phyloP scores from a whole-genome alignment of 1,139 yeast genomes.

The Kodamaea ohmeri region DNA sequence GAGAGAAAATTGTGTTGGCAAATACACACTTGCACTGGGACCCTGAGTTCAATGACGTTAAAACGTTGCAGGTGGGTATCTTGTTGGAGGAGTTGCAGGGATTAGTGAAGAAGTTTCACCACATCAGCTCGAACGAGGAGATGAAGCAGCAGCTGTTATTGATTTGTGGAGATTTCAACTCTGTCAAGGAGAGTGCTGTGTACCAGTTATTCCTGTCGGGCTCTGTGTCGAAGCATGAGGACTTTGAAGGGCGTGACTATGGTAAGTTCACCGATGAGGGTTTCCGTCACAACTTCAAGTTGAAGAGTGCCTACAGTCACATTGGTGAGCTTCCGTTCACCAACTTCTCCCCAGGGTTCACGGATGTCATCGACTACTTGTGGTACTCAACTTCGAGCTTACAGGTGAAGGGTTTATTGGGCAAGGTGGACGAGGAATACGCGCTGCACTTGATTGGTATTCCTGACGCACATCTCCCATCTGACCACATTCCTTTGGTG shows the following conservation, averaged over 20 bases:
- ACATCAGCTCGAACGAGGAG: conserved; percentile 48
- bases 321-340: conserved; percentile 93
- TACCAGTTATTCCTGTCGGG: conserved; percentile 87
- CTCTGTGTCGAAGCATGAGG: conserved; percentile 66
- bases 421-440: conserved; percentile 78
- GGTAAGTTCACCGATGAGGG: conserved; percentile 92
- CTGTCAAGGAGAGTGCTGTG: conserved; percentile 84
- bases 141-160: conserved; percentile 68
- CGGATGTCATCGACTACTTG: conserved; percentile 90
- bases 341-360: conserved; percentile 88
- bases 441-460: conserved; percentile 78
- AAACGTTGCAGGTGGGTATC: conserved; percentile 91
- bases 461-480: conserved; percentile 92
- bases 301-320: conserved; percentile 81
- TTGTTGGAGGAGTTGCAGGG: conserved; percentile 82
- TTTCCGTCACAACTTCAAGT: conserved; percentile 72
- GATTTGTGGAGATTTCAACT: conserved; percentile 95
- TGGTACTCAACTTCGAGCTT: conserved; percentile 85
- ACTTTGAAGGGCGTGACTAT: conserved; percentile 82
- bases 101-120: conserved; percentile 51
- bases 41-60: conserved; percentile 94
- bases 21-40: conserved; percentile 99
- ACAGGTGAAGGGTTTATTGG: conserved; percentile 81
- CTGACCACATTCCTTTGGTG: conserved; percentile 88
- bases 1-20: conserved; percentile 69